phyloP scores from a whole-genome alignment of 257 asterid species.

The Nicotiana sylvestris region DNA sequence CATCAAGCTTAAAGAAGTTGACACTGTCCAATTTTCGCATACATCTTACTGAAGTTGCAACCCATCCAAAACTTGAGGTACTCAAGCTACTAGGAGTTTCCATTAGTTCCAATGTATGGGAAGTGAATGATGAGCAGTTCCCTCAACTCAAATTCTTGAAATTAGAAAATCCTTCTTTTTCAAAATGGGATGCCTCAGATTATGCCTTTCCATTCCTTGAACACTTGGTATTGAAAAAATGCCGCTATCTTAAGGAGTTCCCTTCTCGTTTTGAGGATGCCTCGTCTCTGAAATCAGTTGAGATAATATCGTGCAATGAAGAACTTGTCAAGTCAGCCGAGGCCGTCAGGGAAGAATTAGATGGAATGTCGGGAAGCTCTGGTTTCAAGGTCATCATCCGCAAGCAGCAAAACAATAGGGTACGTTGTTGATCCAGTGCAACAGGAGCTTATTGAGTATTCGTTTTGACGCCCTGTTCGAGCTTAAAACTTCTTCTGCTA shows the following conservation, averaged over 20 bases:
- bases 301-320: neutral
- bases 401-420: neutral
- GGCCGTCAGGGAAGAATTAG: neutral
- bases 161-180: neutral
- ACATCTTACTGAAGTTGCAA: neutral
- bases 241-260: neutral
- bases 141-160: neutral
- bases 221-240: neutral
- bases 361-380: neutral
- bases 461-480: too few relatives aligned
- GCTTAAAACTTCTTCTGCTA: too few relatives aligned
- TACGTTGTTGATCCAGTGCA: too few relatives aligned
- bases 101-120: neutral
- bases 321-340: neutral
- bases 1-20: neutral
- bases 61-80: neutral
- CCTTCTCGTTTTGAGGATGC: neutral
- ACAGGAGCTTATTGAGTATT: too few relatives aligned
- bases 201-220: conserved; percentile 2
- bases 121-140: conserved; percentile 9
- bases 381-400: neutral
- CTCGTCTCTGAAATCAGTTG: neutral
- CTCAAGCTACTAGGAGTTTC: neutral
- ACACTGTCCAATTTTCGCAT: neutral
- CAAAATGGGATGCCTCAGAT: neutral